These are phyloP conservation scores for Saturnispora gosingensis DNA, from an alignment of 805 yeast species.

Conservation along the genomic window DNA sequence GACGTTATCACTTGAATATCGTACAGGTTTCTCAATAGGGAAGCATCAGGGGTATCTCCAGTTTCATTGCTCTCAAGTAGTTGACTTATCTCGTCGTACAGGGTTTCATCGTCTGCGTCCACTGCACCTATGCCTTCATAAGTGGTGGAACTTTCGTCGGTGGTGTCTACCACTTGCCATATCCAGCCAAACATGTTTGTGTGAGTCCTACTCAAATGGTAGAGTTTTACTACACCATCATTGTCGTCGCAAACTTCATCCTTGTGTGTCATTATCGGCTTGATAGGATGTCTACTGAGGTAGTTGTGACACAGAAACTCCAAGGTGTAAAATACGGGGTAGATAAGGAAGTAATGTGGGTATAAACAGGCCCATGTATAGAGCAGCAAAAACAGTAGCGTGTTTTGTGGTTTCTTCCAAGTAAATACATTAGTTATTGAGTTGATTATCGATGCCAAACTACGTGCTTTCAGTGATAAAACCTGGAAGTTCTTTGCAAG, in stretches of 20 bases:
- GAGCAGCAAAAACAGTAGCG: constrained; percentile 47
- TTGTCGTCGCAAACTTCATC: not conserved
- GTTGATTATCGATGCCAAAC: constrained; percentile 26
- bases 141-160: constrained; percentile 4
- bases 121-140: not conserved
- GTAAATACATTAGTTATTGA: constrained; percentile 21
- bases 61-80: constrained; percentile 11
- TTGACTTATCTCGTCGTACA: constrained; percentile 4
- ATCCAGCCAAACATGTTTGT: constrained; percentile 14
- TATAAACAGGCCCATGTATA: constrained; percentile 62
- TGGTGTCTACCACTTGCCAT: constrained; percentile 8
- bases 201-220: constrained; percentile 6
- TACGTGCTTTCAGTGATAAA: constrained; percentile 46
- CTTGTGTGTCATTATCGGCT: constrained; percentile 32
- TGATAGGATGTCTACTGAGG: constrained; percentile 55
- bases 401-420: constrained; percentile 70
- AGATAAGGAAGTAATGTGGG: constrained; percentile 57
- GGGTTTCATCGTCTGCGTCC: not conserved
- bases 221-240: constrained; percentile 7
- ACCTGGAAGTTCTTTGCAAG: constrained; percentile 50
- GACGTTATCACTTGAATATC: constrained; percentile 63
- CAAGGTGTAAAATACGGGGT: constrained; percentile 51
- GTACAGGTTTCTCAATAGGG: constrained; percentile 49
- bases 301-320: constrained; percentile 66
- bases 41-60: constrained; percentile 24